phyloP scores from a whole-genome alignment of 352 stramenopile species.

The Phytopythium ostracodes region DNA sequence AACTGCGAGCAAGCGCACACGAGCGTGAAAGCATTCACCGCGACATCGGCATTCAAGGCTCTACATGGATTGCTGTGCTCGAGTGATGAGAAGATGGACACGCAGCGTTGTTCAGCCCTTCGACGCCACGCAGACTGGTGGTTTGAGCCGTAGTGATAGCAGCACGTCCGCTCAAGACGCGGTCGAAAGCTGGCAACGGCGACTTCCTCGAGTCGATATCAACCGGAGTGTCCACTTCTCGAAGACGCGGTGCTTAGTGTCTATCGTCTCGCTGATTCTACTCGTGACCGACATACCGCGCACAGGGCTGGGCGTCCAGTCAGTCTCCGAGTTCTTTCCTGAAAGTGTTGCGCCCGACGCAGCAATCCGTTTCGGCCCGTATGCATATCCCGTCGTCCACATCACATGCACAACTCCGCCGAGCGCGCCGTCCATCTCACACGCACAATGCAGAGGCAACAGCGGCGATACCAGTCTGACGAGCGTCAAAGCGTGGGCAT shows the following conservation, averaged over 20 bases:
- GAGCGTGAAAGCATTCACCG: neutral
- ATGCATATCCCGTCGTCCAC: conserved; percentile 37
- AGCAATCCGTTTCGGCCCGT: conserved; percentile 36
- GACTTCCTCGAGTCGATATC: conserved; percentile 21
- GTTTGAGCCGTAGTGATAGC: neutral
- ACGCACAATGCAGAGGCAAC: neutral
- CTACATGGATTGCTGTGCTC: neutral
- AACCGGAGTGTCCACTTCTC: conserved; percentile 21
- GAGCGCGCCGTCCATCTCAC: conserved; percentile 3
- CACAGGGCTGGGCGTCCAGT: conserved; percentile 29
- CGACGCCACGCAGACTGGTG: neutral
- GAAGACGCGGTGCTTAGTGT: conserved; percentile 27
- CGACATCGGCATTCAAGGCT: neutral
- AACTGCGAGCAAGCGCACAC: neutral
- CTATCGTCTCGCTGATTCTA: conserved; percentile 29
- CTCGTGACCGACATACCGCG: conserved; percentile 50
- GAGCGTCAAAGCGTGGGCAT: conserved; percentile 21
- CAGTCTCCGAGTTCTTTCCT: conserved; percentile 21
- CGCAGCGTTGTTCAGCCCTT: neutral
- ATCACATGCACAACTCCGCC: conserved; percentile 6
- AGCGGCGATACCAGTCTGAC: conserved; percentile 2
- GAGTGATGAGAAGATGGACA: neutral
- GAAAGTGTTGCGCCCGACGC: conserved; percentile 19
- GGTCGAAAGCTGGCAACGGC: neutral
- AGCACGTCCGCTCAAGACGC: neutral